These are phyloP conservation scores for Scenedesmus sp. DNA, from an alignment of 163 green algal species.

Conservation along the genomic window DNA sequence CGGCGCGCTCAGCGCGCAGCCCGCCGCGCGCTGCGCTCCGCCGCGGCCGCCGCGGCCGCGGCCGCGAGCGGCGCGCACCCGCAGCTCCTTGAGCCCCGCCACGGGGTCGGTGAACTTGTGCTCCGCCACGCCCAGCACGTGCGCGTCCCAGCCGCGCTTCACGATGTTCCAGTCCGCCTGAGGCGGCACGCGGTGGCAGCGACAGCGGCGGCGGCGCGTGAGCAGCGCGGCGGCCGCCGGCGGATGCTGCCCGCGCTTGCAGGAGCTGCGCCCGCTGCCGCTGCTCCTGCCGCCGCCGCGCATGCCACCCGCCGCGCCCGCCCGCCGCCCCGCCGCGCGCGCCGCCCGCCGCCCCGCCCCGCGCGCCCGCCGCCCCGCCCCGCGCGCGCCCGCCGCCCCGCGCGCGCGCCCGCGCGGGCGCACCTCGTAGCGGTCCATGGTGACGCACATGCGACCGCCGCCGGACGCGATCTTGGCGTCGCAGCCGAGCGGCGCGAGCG, in stretches of 20 bases:
- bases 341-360: no score
- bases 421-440: slow-evolving; percentile 95
- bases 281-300: no score
- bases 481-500: slow-evolving; percentile 62
- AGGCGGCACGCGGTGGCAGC: no score
- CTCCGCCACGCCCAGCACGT: slow-evolving; percentile 90
- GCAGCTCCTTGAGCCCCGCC: slow-evolving; percentile 84
- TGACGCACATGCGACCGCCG: slow-evolving; percentile 92
- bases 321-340: neutral
- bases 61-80: slow-evolving; percentile 46
- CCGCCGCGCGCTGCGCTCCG: neutral
- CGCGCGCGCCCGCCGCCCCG: neutral
- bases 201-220: no score
- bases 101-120: slow-evolving; percentile 84
- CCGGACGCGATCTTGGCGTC: slow-evolving; percentile 92
- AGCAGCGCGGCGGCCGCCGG: no score
- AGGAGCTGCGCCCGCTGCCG: no score
- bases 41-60: slow-evolving; percentile 1
- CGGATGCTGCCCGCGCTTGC: no score
- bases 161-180: slow-evolving; percentile 95
- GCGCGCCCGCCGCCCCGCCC: neutral
- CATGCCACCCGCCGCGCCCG: neutral
- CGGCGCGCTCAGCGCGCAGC: neutral
- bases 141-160: slow-evolving; percentile 91
- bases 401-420: neutral